A percentile compares a stretch with the other conserved stretches of the same genome.
These are phyloP conservation scores for Anacardium occidentale DNA, from an alignment of 345 rosid species.

Conservation along the genomic window DNA sequence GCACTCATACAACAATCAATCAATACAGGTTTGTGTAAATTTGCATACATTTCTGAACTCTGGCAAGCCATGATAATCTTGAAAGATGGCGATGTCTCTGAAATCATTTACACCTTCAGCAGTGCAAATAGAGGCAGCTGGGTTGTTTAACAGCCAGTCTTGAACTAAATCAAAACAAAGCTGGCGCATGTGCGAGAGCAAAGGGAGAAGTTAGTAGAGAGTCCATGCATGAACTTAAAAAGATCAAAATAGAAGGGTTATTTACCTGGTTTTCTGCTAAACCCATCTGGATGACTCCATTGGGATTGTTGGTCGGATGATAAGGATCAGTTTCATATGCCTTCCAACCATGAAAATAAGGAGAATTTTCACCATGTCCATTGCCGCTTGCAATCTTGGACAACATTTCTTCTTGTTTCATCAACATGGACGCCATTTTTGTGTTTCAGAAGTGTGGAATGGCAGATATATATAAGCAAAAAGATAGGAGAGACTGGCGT, in stretches of 20 bases:
- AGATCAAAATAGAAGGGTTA: neutral
- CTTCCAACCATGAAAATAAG: constrained; percentile 91
- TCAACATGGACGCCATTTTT: constrained; percentile 31
- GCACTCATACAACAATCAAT: neutral
- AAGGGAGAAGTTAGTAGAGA: neutral
- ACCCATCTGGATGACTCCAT: constrained; percentile 97
- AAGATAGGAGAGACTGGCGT: neutral
- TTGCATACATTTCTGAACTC: constrained; percentile 67
- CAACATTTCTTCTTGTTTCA: constrained; percentile 30
- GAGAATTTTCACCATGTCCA: constrained; percentile 76
- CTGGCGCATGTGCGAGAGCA: constrained; percentile 31
- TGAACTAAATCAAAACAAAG: constrained; percentile 68
- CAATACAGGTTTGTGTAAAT: neutral
- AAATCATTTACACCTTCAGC: constrained; percentile 52
- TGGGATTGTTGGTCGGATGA: constrained; percentile 55
- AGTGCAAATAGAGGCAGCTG: constrained; percentile 74
- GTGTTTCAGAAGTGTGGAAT: no score
- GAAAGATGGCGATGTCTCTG: constrained; percentile 66
- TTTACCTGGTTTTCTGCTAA: constrained; percentile 89
- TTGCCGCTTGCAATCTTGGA: constrained; percentile 66
- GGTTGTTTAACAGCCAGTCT: constrained; percentile 68
- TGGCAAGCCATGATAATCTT: constrained; percentile 85
- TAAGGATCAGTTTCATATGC: constrained; percentile 72
- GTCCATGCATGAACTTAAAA: neutral
- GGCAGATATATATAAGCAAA: neutral